Evolutionary conservation across 345 rosid genomes (phyloP), one percentile per base, ranked within the genome.

Genomic region (Rhizophora mangle): DNA sequence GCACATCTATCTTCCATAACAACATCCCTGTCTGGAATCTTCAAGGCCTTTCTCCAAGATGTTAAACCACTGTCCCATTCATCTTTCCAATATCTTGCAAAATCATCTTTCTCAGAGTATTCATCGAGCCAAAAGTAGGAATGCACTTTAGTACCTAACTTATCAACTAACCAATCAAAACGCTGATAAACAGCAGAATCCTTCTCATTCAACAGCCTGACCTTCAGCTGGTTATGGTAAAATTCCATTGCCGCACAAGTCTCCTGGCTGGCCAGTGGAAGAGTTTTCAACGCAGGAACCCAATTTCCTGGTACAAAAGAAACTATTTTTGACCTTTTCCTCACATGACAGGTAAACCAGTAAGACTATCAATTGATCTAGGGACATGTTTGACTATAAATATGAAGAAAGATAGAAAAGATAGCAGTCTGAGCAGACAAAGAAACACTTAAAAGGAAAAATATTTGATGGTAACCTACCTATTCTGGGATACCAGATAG

Each of bases 121-220:
- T 84, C 96, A 80, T 95, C 99, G 32, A 92, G 96, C 99, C 99
- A 90, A 78, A 92, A 88, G 81, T 92, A 90, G 36, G 97, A 84
- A 83, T 95, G 93, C 66, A 90, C 96, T 80, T 90, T 87, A 18
- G 92, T 95, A 58, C 84, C 96, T 85, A 95, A 78, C 87, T 88
- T 95, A 79, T 92, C 87, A 20, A 90, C 96, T 82, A 95, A 77
- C 99, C 98, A 95, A 86, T 95, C 99, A 74, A 88, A 79, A 56
- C 92, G 94, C 65, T 87, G 88, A 75, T 87, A 90, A 60, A 77
- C 88, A 75, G 68, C 71, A 58, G 85, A 65, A 74, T 87, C 86
- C 71, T 83, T 85, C 83, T 88, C 98, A 64, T 86, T 86, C 82
- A 88, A 63, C 59, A 95, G 75, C 79, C 96, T 85, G 65, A 89